Evolutionary conservation across 257 asterid genomes (phyloP).

Genomic region (Penstemon barbatus): DNA sequence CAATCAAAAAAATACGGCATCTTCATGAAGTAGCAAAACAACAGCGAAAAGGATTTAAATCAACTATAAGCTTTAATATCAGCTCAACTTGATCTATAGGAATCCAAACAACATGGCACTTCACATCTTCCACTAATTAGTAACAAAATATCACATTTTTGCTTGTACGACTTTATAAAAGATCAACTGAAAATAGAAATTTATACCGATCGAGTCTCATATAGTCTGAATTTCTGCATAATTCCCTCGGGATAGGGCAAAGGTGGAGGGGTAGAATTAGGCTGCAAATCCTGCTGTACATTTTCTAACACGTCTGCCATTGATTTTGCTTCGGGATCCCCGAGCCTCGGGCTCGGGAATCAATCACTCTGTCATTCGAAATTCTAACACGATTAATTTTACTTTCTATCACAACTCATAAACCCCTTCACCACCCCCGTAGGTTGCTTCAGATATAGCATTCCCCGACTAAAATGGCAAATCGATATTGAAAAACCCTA

Average conservation of each 20-base stretch:
- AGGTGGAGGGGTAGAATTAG: slow-evolving; percentile 28
- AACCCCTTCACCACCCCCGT: slow-evolving; percentile 42
- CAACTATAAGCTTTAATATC: slow-evolving; percentile 22
- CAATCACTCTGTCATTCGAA: slow-evolving; percentile 77
- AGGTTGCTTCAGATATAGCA: slow-evolving; percentile 62
- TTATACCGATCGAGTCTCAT: slow-evolving; percentile 85
- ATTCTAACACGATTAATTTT: slow-evolving; percentile 23
- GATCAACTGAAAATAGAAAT: slow-evolving; percentile 20
- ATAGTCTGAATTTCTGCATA: slow-evolving; percentile 93
- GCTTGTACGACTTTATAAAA: slow-evolving; percentile 19
- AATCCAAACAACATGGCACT: slow-evolving; percentile 22
- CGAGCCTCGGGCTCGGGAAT: slow-evolving; percentile 94
- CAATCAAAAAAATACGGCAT: slow-evolving; percentile 13
- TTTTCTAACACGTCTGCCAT: slow-evolving; percentile 49
- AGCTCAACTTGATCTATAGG: slow-evolving; percentile 14
- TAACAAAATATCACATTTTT: slow-evolving; percentile 19
- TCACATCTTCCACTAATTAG: slow-evolving; percentile 10
- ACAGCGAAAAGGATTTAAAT: neutral
- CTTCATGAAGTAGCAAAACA: slow-evolving; percentile 18
- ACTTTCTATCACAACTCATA: slow-evolving; percentile 35
- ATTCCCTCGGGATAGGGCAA: slow-evolving; percentile 49
- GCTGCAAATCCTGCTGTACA: slow-evolving; percentile 38
- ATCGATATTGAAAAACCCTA: slow-evolving; percentile 12
- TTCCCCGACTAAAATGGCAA: slow-evolving; percentile 38
- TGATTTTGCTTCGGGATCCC: slow-evolving; percentile 44